Conservation (phyloP, 2,329 filamentous ascomycete genomes). For the Magnaporthiopsis rhizophila region DNA sequence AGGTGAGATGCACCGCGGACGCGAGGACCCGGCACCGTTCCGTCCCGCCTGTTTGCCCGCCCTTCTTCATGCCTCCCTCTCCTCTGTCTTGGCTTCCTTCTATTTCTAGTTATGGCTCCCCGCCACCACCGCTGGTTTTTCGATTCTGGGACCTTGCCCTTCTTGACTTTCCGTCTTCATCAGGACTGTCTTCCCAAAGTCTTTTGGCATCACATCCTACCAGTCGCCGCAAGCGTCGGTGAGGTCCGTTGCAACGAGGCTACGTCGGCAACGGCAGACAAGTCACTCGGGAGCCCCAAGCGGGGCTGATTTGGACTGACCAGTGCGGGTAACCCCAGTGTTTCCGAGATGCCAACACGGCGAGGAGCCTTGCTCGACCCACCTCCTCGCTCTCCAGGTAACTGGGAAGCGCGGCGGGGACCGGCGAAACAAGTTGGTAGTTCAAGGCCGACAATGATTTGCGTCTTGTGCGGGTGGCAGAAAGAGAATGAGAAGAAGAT, state of each 20-base stretch:
- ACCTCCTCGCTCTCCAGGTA: background rate
- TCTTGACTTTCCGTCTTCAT: background rate
- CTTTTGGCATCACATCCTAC: background rate
- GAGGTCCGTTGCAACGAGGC: background rate
- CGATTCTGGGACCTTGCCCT: background rate
- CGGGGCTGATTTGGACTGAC: background rate
- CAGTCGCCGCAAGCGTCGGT: too few relatives aligned
- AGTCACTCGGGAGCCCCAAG: background rate
- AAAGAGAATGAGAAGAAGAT: background rate
- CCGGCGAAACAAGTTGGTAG: background rate
- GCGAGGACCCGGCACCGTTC: conserved; percentile 8
- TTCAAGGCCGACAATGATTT: background rate
- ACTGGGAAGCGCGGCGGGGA: too few relatives aligned
- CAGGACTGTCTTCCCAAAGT: background rate
- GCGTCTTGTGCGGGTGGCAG: background rate
- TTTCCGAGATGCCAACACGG: background rate
- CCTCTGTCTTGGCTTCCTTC: background rate
- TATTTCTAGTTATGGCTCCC: background rate
- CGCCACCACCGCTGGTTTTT: background rate
- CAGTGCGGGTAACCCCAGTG: background rate
- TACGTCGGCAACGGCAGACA: background rate
- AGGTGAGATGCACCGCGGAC: conserved; percentile 30
- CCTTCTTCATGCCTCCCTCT: background rate
- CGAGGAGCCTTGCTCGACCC: background rate
- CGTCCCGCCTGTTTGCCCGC: background rate